Percentiles rank a stretch among this genome's conserved stretches.
Conservation (phyloP, 2,329 filamentous ascomycete species). For the Cladosporium sp. region DNA sequence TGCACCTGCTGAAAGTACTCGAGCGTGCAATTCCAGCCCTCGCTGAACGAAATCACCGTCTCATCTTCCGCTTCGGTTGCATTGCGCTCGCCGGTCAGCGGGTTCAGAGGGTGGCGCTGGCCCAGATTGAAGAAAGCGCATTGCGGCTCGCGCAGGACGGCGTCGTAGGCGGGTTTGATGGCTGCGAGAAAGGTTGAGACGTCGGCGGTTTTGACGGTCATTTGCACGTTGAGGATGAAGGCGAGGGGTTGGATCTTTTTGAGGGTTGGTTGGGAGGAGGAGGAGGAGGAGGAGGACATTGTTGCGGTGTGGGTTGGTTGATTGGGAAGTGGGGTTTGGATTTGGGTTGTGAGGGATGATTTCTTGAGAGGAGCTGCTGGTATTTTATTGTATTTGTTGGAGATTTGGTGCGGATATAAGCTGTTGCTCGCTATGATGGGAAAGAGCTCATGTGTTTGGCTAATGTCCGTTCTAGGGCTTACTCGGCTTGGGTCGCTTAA, state of each 20-base stretch:
- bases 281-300: too few relatives aligned
- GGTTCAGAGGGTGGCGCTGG: conserved; percentile 19
- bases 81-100: background rate
- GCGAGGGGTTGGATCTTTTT: background rate
- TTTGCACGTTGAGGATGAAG: conserved; percentile 24
- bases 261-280: background rate
- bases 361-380: background rate
- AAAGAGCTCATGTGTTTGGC: background rate
- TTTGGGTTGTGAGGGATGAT: too few relatives aligned
- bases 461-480: background rate
- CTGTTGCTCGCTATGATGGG: background rate
- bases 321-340: background rate
- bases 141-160: conserved; percentile 19
- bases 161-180: conserved; percentile 24
- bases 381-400: background rate
- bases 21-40: conserved; percentile 25
- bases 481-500: background rate
- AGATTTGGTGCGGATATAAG: background rate
- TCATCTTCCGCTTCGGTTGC: background rate
- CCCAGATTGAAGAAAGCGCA: conserved; percentile 22
- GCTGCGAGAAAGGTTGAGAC: conserved; percentile 21
- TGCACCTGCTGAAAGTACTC: conserved; percentile 21
- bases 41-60: conserved; percentile 23
- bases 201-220: conserved; percentile 22
- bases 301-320: background rate